Evolutionary conservation across 495 filamentous ascomycete species (phyloP).

Genomic region (Alectoria sarmentosa): DNA sequence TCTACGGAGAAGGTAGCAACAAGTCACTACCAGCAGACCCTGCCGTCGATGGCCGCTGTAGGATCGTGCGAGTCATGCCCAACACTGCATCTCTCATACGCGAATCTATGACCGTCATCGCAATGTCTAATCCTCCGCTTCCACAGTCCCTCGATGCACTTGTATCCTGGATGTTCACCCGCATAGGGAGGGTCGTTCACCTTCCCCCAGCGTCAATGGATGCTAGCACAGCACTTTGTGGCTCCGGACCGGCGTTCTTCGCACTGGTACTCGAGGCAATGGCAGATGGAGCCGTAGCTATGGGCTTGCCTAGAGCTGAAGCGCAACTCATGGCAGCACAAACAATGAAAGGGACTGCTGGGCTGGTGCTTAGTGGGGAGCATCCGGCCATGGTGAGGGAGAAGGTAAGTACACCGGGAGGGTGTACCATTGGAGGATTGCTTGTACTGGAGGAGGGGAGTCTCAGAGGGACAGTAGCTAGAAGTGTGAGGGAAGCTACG

Average conservation of each 20-base stretch:
- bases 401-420: conserved; percentile 72
- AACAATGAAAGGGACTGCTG: conserved; percentile 61
- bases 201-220: conserved; percentile 65
- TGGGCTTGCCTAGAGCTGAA: conserved; percentile 71
- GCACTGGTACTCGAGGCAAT: conserved; percentile 71
- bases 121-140: conserved; percentile 49
- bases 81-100: conserved; percentile 65
- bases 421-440: conserved; percentile 72
- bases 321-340: conserved; percentile 77
- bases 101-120: conserved; percentile 77
- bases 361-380: conserved; percentile 62
- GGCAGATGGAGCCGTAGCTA: conserved; percentile 72
- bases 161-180: conserved; percentile 68
- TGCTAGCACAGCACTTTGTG: conserved; percentile 65
- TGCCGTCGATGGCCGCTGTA: conserved; percentile 35
- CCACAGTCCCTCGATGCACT: conserved; percentile 41
- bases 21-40: conserved; percentile 18
- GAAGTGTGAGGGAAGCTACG: conserved; percentile 70
- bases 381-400: conserved; percentile 71
- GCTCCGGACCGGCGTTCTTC: conserved; percentile 72
- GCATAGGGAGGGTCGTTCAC: conserved; percentile 55
- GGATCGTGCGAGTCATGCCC: conserved; percentile 67
- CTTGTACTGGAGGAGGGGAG: conserved; percentile 69
- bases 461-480: conserved; percentile 60
- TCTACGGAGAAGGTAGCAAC: conserved; percentile 38